A percentile compares a stretch with the other conserved stretches of the same genome.
phyloP scores from a whole-genome alignment of 805 yeast species.

The Dipodascus geniculatus region DNA sequence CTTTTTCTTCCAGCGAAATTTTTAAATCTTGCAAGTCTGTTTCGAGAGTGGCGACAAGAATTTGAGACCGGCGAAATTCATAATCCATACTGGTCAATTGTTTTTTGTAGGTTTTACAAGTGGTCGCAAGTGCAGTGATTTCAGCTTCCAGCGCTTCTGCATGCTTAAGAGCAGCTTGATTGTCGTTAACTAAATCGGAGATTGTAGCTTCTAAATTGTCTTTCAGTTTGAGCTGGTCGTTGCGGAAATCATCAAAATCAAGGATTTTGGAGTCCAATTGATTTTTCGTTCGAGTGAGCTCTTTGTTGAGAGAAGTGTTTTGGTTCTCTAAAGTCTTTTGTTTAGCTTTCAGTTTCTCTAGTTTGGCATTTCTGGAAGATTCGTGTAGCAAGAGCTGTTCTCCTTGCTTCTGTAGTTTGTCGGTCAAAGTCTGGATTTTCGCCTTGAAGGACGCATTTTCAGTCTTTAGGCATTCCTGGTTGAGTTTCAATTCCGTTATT shows the following conservation, averaged over 20 bases:
- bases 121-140: constrained; percentile 11
- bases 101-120: constrained; percentile 18
- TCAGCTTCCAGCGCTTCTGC: constrained; percentile 1
- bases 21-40: constrained; percentile 23
- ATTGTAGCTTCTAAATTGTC: not conserved
- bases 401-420: not conserved
- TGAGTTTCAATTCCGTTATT: not conserved
- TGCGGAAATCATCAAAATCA: constrained; percentile 7
- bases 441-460: not conserved
- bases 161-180: not conserved
- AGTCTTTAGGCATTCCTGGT: not conserved
- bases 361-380: not conserved
- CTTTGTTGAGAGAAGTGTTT: not conserved
- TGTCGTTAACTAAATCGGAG: constrained; percentile 6
- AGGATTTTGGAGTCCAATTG: constrained; percentile 4
- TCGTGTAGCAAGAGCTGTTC: not conserved
- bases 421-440: not conserved
- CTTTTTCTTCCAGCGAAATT: constrained; percentile 25
- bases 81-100: constrained; percentile 15
- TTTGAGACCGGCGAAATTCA: constrained; percentile 16
- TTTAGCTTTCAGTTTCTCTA: not conserved
- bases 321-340: constrained; percentile 9
- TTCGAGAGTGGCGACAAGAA: constrained; percentile 16
- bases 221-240: not conserved
- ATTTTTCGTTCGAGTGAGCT: constrained; percentile 1